Evolutionary conservation across 257 asterid species (phyloP).

Genomic region (Verbena officinalis): DNA sequence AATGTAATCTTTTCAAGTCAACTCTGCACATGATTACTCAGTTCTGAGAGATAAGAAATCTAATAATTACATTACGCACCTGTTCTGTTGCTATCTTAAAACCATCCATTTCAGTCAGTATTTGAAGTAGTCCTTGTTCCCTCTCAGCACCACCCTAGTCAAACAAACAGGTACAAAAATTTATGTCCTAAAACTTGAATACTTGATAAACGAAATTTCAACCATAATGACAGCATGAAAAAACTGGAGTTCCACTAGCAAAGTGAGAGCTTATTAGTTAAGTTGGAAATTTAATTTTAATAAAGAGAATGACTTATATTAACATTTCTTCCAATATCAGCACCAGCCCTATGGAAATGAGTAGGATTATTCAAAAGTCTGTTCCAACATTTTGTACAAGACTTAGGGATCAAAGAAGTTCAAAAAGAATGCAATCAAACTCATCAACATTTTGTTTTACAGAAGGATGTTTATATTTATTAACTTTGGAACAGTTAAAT

Average conservation of each 20-base stretch:
- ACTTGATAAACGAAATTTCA: constrained; percentile 2
- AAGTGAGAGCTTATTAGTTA: constrained; percentile 16
- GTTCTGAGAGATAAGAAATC: constrained; percentile 19
- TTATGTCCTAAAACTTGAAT: constrained; percentile 7
- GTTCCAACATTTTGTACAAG: constrained; percentile 8
- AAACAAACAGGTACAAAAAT: constrained; percentile 30
- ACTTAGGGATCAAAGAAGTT: constrained; percentile 16
- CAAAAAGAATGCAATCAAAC: constrained; percentile 8
- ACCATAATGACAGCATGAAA: constrained; percentile 9
- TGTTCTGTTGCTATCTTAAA: constrained; percentile 91
- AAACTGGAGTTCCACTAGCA: constrained; percentile 20
- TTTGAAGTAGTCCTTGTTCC: constrained; percentile 98
- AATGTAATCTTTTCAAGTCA: constrained; percentile 24
- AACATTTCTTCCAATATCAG: not conserved
- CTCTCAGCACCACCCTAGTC: constrained; percentile 98
- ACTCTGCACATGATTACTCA: not conserved
- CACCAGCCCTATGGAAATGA: not conserved
- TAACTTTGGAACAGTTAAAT: constrained; percentile 6
- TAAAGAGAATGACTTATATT: not conserved
- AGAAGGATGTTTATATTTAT: constrained; percentile 8
- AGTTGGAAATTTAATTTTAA: constrained; percentile 10
- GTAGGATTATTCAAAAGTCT: constrained; percentile 15
- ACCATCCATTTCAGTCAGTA: constrained; percentile 98
- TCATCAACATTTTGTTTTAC: constrained; percentile 10
- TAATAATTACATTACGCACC: constrained; percentile 49